Evolutionary conservation across 2,329 filamentous ascomycete species (phyloP), one percentile per base, ranked within the genome.

Genomic region (Coniochaeta ligniaria): DNA sequence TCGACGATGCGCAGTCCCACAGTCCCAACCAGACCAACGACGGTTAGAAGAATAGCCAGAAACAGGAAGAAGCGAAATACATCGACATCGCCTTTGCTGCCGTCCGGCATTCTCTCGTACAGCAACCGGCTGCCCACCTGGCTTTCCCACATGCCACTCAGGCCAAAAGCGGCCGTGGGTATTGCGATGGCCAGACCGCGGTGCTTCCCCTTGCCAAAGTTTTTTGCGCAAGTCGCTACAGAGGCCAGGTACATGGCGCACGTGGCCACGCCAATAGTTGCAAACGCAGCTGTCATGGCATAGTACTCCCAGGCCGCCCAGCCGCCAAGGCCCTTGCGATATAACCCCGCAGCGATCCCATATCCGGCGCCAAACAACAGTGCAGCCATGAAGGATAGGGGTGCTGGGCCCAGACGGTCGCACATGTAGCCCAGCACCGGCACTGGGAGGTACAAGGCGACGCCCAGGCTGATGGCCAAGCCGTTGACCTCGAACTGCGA

Each of bases 201-300:
- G 69, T 96, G 88, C 69, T 88, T 90, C 4, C 92, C 92, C 63
- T 89, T 87, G 57, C 93, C 93, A 75, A 98, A 99, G 76, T 98
- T 99, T 85, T 99, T 99, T 38, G 95, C 95, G 70, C 92, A 96
- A 0, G 94, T 96, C 7, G 94, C 94, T n/a, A 99, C 89, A 1
- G 92, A 89, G 58, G 88, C 84, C 60, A 98, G 81, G 73, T 98
- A 99, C 86, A 98, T 92, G 73, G 85, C 86, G 65, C 90, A 91
- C 0, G 94, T 97, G 6, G 86, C 94, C 63, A 88, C 83, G 1
- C 95, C 95, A 61, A 99, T 86, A 58, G 84, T 83, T 55, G 93
- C 81, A 72, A 98, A 99, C 0, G 92, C 88, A 60, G 91, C 71
- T 6, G 97, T 78, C 94, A 99, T 96, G 66, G 90, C 79, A 65